Evolutionary conservation across 768 basidiomycete species (phyloP), one percentile per base, ranked within the genome.

Genomic region (Rhodotorula paludigena): DNA sequence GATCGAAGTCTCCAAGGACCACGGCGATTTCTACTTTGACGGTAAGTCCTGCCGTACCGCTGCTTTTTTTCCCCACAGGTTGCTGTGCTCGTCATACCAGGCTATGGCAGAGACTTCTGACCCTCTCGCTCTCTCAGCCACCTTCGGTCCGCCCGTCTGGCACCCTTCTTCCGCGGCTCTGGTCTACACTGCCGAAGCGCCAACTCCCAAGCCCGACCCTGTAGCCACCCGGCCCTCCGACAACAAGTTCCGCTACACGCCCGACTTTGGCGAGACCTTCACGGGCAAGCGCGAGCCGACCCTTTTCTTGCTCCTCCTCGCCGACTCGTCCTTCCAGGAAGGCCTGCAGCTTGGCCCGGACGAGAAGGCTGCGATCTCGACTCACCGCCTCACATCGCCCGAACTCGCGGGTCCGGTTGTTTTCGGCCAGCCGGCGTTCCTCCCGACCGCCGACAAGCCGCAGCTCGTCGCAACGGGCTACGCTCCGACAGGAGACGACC

Each of bases 251-350:
- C 78, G 80, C 33, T 89, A 82, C 75, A 78, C 73, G 1, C 86
- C 87, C 9, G 80, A 82, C 52, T 84, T 87, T 65, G 88, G 88
- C 0, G 88, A 89, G 77, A 81, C 82, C 10, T 74, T 86, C n/a
- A 75, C 76, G 8, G 82, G 82, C 8, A 85, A 82, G 74, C 82
- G 81, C 64, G 77, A 79, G 8, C 85, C 88, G 2, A 78, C 41
- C 12, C 76, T 84, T 12, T 89, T 85, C 73, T 57, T 88, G 20
- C 80, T 86, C 56, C 78, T 78, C 16, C 86, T 85, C 83, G 71
- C 78, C 20, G 59, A 23, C 45, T 42, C 71, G 39, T 53, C 67
- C 45, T 25, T 63, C 47, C 36, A 35, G 32, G 21, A 28, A 0
- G 28, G 32, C 67, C 16, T 65, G 69, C 33, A 61, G 28, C 65